phyloP scores from a whole-genome alignment of 2,329 filamentous ascomycete species.

The Leptographium procerum region DNA sequence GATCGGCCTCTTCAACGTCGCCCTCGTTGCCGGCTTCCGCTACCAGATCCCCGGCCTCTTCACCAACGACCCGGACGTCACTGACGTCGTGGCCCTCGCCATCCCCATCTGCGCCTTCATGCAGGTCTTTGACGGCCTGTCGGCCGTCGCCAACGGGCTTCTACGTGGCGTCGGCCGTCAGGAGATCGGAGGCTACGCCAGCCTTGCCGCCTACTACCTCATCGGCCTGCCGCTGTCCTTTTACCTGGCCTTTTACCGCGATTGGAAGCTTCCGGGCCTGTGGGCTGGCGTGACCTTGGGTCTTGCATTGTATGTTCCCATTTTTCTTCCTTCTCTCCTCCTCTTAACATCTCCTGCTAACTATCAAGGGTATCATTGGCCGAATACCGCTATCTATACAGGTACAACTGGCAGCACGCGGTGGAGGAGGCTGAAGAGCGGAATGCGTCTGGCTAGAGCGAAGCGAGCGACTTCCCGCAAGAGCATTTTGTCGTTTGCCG shows the following conservation, averaged over 20 bases:
- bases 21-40: conserved; percentile 56
- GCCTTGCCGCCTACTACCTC: conserved; percentile 75
- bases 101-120: conserved; percentile 78
- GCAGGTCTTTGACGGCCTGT: conserved; percentile 78
- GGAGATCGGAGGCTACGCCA: conserved; percentile 80
- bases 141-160: conserved; percentile 71
- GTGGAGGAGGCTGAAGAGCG: conserved; percentile 40
- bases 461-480: too few relatives aligned
- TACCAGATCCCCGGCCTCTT: conserved; percentile 68
- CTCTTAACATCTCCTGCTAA: conserved; percentile 7
- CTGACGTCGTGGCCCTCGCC: conserved; percentile 53
- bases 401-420: conserved; percentile 42
- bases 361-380: conserved; percentile 33
- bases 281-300: conserved; percentile 73
- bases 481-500: too few relatives aligned
- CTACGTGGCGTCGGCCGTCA: conserved; percentile 81
- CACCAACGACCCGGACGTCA: conserved; percentile 61
- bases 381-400: conserved; percentile 40
- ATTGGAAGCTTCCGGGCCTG: conserved; percentile 67
- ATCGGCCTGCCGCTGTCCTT: conserved; percentile 80
- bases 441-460: conserved; percentile 23
- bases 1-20: conserved; percentile 70
- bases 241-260: conserved; percentile 61
- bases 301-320: conserved; percentile 42
- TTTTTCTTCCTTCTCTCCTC: not conserved